Base-by-base conservation (phyloP, 2,329 filamentous ascomycete genomes). In the Alternaria triticimaculans region DNA sequence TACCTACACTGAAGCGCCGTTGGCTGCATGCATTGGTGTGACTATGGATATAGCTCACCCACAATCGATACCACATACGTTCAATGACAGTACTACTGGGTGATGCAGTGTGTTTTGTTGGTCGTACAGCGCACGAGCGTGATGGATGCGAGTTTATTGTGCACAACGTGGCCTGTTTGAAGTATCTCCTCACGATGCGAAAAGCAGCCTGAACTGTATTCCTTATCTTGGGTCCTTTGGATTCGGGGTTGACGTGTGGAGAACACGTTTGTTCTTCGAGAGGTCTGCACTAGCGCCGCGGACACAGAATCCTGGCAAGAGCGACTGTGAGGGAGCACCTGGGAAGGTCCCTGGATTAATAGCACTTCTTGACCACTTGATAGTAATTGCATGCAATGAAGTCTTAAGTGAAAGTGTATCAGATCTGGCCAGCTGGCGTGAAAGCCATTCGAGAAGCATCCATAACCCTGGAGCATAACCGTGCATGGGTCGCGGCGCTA, bases 361-460 rank as follows among this genome's bases (percentile, higher is more conserved):
- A 14, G 15, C n/a, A 25, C 41, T 41, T 18, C 37, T 18, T 18
- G 0, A 41, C 8, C 14, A 55, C 5, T 26, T 23, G 10, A 30
- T 0, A 41, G 28, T 51, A 21, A 26, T 25, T 49, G 21, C 37
- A 10, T 23, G n/a, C 1, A 48, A 28, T 28, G 21, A 48, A 49
- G 2, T 37, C 3, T n/a, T 8, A 4, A 25, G 49, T 53, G 49
- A 53, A 41, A 41, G 49, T 53, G 20, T 41, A 25, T 53, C 20
- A 53, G 30, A 53, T 53, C 49, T 65, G 67, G 72, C 72, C 72
- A 73, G 70, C 60, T 74, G 72, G 45, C 37, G 57, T 65, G 63
- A 64, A 41, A 62, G 53, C 41, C 18, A 30, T 71, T 72, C 72
- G 69, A 66, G 69, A 73, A 73, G 58, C 58, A 63, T 69, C 71